Base-by-base conservation (phyloP, 371 early-diverging fungal genomes). In the Zychaea mexicana region DNA sequence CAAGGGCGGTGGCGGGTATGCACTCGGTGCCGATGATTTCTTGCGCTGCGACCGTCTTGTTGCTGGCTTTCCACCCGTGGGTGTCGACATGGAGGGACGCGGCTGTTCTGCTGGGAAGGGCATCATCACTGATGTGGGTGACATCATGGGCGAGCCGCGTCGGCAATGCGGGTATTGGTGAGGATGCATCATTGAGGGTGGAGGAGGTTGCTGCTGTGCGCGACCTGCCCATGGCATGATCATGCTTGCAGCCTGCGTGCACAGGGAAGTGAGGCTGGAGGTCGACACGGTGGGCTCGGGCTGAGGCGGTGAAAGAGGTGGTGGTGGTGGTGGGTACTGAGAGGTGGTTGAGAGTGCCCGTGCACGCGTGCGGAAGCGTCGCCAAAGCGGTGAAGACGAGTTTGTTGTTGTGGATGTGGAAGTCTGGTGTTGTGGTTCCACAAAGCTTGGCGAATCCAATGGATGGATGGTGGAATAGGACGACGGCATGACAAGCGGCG, bases 211-310 rank as follows among this genome's bases (percentile, higher is more conserved):
- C 26, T 53, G 53, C 24, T 54, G 55, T 27, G 39, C 32, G 32
- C 61, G 66, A 30, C 58, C 24, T 3, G 55, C 19, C 64, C 64
- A 64, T 24, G 68, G 64, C 56, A 63, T 61, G 38, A 60, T 68
- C 55, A 54, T 58, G 54, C 52, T 60, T n/a, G 60, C 60, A 2
- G 68, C 68, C 9, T 64, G 63, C 17, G 45, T 64, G 38, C 63
- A 68, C 7, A 68, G 52, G 17, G 55, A 54, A 19, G 62, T 58
- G 32, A 65, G 61, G 17, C 60, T 61, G 17, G 67, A 60, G 2
- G 65, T 38, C 9, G 39, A 46, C 3, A 24, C 46, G 15, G 38
- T 28, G 24, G 42, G 65, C 27, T 52, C 33, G 28, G 31, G 60
- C 36, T 10, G 53, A 22, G 30, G 59, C 15, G 57, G n/a, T 42